Percentiles rank a stretch among this genome's conserved stretches.
phyloP scores from a whole-genome alignment of 805 yeast genomes.

The Yamadazyma nakazawae region DNA sequence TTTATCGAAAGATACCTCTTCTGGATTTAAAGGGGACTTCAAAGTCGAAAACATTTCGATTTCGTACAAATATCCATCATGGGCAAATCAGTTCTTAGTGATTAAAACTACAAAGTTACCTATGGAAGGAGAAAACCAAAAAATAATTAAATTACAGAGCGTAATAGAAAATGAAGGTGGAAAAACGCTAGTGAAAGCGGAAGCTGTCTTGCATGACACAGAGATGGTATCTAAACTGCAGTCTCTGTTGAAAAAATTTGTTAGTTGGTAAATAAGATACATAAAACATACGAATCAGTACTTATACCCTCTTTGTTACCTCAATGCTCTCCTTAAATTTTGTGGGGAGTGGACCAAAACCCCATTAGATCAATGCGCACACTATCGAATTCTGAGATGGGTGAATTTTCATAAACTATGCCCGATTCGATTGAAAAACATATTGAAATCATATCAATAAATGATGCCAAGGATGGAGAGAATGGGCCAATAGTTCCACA shows the following conservation, averaged over 20 bases:
- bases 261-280: background rate
- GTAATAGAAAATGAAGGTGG: constrained; percentile 53
- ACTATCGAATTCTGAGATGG: constrained; percentile 4
- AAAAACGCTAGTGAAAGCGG: constrained; percentile 54
- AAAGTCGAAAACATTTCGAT: constrained; percentile 48
- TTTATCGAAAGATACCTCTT: constrained; percentile 32
- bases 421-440: constrained; percentile 16
- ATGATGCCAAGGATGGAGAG: constrained; percentile 25
- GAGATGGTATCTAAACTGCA: constrained; percentile 14
- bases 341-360: background rate
- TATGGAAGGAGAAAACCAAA: constrained; percentile 22
- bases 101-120: constrained; percentile 48
- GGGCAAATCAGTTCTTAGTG: constrained; percentile 73
- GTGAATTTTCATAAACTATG: constrained; percentile 1
- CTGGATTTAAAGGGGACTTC: constrained; percentile 40
- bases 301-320: background rate
- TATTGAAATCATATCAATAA: constrained; percentile 36
- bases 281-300: background rate
- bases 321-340: background rate
- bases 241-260: background rate
- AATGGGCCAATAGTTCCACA: constrained; percentile 44
- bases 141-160: constrained; percentile 45
- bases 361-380: background rate
- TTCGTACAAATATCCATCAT: constrained; percentile 66
- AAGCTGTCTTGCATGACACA: constrained; percentile 44